These are phyloP conservation scores for Blastomyces silverae DNA, from an alignment of 2,329 filamentous ascomycete species.

Conservation along the genomic window DNA sequence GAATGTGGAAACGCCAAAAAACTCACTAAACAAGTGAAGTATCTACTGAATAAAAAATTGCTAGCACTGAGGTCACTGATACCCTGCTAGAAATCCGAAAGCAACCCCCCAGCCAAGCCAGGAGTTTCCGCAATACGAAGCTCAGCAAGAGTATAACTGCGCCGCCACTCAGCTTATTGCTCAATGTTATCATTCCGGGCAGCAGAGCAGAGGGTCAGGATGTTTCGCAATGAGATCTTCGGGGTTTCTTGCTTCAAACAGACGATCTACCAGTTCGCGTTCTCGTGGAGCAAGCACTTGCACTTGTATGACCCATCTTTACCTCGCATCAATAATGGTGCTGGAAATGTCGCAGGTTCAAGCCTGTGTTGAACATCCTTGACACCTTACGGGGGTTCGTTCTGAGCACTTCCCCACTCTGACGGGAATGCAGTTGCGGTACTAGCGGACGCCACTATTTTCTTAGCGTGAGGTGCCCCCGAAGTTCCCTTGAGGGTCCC, in stretches of 20 bases:
- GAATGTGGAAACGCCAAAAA: not conserved
- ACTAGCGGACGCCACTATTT: not conserved
- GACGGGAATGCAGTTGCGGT: not conserved
- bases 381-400: not conserved
- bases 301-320: not conserved
- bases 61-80: not conserved
- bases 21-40: not conserved
- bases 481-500: not conserved
- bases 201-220: not conserved
- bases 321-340: not conserved
- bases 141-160: not conserved
- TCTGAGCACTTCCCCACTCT: not conserved
- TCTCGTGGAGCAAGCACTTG: not conserved
- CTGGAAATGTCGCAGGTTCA: not conserved
- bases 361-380: conserved; percentile 6
- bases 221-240: not conserved
- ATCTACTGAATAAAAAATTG: not conserved
- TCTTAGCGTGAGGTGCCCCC: not conserved
- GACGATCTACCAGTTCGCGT: not conserved
- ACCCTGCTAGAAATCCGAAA: not conserved
- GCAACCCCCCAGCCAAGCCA: not conserved
- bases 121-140: not conserved
- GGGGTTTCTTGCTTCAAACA: not conserved
- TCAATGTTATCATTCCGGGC: not conserved
- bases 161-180: not conserved